Percentiles rank a stretch among this genome's conserved stretches.
These are phyloP conservation scores for Podospora comata DNA, from an alignment of 495 filamentous ascomycete species.

Conservation along the genomic window DNA sequence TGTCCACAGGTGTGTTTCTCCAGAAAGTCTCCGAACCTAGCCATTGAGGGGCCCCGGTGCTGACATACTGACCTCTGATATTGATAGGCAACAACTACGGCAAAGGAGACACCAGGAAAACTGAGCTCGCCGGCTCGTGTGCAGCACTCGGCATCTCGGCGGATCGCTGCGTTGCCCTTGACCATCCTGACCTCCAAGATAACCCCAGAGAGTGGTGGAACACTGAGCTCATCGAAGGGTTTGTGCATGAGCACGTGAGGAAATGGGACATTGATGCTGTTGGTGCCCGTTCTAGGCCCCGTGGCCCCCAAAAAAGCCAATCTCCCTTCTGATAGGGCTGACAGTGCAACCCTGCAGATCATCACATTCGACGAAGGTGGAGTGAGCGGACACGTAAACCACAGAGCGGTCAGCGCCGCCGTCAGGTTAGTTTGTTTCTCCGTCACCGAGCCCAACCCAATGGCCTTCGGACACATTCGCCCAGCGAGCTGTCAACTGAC, in stretches of 20 bases:
- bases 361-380: conserved; percentile 45
- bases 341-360: conserved; percentile 28
- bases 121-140: conserved; percentile 39
- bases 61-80: not conserved
- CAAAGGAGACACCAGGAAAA: conserved; percentile 34
- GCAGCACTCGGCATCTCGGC: conserved; percentile 34
- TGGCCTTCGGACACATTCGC: not conserved
- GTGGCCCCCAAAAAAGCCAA: not conserved
- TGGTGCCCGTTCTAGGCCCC: conserved; percentile 11
- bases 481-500: conserved; percentile 13
- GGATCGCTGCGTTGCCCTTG: conserved; percentile 35
- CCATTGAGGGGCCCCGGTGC: not conserved
- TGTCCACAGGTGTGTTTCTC: conserved; percentile 37
- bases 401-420: conserved; percentile 42
- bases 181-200: conserved; percentile 39
- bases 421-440: conserved; percentile 32
- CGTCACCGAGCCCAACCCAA: conserved; percentile 15
- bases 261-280: conserved; percentile 43
- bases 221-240: conserved; percentile 31
- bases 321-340: conserved; percentile 8
- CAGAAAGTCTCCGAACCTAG: not conserved
- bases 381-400: conserved; percentile 44
- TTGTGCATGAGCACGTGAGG: conserved; percentile 35
- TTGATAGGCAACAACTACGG: conserved; percentile 43
- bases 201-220: conserved; percentile 45